phyloP scores from a whole-genome alignment of 805 yeast species.

The Candida xiaguanensis region DNA sequence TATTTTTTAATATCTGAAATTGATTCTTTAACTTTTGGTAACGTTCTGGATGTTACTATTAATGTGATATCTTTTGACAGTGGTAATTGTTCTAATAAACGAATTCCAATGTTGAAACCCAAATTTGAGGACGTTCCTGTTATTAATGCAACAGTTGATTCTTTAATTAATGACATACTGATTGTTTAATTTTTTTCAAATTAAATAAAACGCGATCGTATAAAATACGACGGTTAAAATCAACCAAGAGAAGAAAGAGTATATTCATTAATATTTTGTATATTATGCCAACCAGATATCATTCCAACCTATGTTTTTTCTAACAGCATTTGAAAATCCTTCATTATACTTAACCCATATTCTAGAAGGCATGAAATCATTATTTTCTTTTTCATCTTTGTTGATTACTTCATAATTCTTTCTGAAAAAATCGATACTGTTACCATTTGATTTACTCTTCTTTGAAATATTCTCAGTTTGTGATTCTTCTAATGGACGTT shows the following conservation, averaged over 20 bases:
- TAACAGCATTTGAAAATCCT: conserved; percentile 88
- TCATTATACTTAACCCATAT: conserved; percentile 89
- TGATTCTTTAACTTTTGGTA: conserved; percentile 78
- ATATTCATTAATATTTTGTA: too few relatives aligned
- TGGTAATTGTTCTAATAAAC: conserved; percentile 64
- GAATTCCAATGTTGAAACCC: conserved; percentile 80
- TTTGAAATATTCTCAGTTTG: conserved; percentile 11
- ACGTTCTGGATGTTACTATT: conserved; percentile 84
- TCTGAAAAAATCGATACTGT: conserved; percentile 38
- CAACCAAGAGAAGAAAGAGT: too few relatives aligned
- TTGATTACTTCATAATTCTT: conserved; percentile 30
- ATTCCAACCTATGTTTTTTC: conserved; percentile 77
- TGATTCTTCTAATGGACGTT: conserved; percentile 11
- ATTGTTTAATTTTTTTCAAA: not conserved
- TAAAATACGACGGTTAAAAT: too few relatives aligned
- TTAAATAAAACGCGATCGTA: not conserved
- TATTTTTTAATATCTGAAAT: conserved; percentile 54
- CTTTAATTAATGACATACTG: conserved; percentile 13
- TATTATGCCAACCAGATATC: conserved; percentile 47
- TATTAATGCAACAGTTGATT: conserved; percentile 35
- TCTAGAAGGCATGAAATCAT: conserved; percentile 37
- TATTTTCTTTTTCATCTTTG: conserved; percentile 9
- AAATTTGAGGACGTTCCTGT: conserved; percentile 56
- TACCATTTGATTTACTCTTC: conserved; percentile 23
- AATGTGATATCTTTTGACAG: conserved; percentile 59